Evolutionary conservation across 2,329 filamentous ascomycete species (phyloP).

Genomic region (Colletotrichum sp.): DNA sequence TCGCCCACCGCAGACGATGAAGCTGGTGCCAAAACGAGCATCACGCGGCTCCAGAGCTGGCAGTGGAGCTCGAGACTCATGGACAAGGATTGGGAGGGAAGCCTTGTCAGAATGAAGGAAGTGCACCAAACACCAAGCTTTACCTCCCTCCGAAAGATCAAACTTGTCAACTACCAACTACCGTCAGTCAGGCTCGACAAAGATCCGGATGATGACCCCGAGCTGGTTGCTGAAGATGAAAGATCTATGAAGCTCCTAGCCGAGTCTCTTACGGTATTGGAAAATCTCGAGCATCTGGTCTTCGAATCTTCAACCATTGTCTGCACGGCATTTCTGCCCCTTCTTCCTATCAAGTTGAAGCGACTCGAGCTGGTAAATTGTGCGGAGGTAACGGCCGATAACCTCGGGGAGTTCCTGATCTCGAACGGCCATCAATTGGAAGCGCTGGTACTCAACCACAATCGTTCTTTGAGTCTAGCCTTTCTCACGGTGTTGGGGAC

Average conservation of each 20-base stretch:
- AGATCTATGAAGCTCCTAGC: slow-evolving; percentile 42
- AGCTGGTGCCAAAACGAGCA: slow-evolving; percentile 33
- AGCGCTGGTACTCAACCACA: slow-evolving; percentile 76
- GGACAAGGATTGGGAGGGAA: slow-evolving; percentile 27
- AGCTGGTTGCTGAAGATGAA: slow-evolving; percentile 41
- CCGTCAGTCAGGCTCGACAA: slow-evolving; percentile 44
- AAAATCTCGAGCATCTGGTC: slow-evolving; percentile 68
- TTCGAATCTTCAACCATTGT: slow-evolving; percentile 79
- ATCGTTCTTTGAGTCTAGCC: slow-evolving; percentile 76
- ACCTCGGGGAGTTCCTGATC: slow-evolving; percentile 68
- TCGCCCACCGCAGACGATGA: slow-evolving; percentile 50
- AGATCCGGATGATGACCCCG: slow-evolving; percentile 44
- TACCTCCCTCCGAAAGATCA: slow-evolving; percentile 56
- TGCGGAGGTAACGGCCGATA: slow-evolving; percentile 72
- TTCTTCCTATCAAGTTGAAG: slow-evolving; percentile 69
- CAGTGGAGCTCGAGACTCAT: slow-evolving; percentile 65
- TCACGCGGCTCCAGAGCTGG: slow-evolving; percentile 57
- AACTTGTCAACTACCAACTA: slow-evolving; percentile 68
- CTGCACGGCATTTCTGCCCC: slow-evolving; percentile 70
- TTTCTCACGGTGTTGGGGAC: slow-evolving; percentile 73
- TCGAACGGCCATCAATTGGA: slow-evolving; percentile 72
- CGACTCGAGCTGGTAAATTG: slow-evolving; percentile 81
- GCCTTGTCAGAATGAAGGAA: slow-evolving; percentile 52
- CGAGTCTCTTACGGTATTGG: slow-evolving; percentile 57
- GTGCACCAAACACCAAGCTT: slow-evolving; percentile 66